Percentiles rank a stretch among this genome's conserved stretches.
Conservation (phyloP, 2,329 filamentous ascomycete species). For the Helotiales sp. region DNA sequence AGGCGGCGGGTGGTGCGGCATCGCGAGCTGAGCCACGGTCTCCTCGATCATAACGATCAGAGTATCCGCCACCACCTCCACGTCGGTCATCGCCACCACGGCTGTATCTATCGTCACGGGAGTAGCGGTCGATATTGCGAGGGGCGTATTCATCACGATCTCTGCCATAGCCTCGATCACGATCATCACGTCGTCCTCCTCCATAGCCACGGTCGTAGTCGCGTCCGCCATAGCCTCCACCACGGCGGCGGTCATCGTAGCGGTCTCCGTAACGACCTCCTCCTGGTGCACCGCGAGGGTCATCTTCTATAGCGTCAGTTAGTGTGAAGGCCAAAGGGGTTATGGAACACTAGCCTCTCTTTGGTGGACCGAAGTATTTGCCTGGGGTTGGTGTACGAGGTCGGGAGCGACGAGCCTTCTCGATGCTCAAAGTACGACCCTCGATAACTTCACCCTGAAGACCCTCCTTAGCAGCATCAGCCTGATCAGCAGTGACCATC, state of each 20-base stretch:
- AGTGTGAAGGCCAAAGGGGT: slow-evolving; percentile 37
- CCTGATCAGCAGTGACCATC: slow-evolving; percentile 93
- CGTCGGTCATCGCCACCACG: slow-evolving; percentile 42
- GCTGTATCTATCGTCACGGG: slow-evolving; percentile 33
- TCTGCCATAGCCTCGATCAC: slow-evolving; percentile 41
- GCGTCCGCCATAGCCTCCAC: slow-evolving; percentile 31
- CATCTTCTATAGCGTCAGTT: slow-evolving; percentile 47
- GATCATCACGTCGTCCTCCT: slow-evolving; percentile 44
- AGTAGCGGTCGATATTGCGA: slow-evolving; percentile 39
- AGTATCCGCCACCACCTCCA: slow-evolving; percentile 45
- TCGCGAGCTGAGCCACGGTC: slow-evolving; percentile 48
- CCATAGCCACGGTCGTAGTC: slow-evolving; percentile 29
- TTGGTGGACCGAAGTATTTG: slow-evolving; percentile 98
- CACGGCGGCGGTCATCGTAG: slow-evolving; percentile 47
- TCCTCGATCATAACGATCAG: slow-evolving; percentile 49
- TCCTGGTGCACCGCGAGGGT: slow-evolving; percentile 46
- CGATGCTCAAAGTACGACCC: slow-evolving; percentile 93
- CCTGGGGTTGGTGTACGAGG: slow-evolving; percentile 95
- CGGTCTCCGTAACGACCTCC: slow-evolving; percentile 39
- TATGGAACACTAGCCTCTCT: slow-evolving; percentile 74
- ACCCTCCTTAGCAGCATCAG: slow-evolving; percentile 94
- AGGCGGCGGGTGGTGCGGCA: slow-evolving; percentile 39
- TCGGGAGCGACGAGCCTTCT: slow-evolving; percentile 94
- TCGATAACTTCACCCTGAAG: slow-evolving; percentile 94
- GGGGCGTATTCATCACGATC: slow-evolving; percentile 39